Conservation (phyloP, 1,284 basidiomycete species). For the Trichosporon coremiiforme region DNA sequence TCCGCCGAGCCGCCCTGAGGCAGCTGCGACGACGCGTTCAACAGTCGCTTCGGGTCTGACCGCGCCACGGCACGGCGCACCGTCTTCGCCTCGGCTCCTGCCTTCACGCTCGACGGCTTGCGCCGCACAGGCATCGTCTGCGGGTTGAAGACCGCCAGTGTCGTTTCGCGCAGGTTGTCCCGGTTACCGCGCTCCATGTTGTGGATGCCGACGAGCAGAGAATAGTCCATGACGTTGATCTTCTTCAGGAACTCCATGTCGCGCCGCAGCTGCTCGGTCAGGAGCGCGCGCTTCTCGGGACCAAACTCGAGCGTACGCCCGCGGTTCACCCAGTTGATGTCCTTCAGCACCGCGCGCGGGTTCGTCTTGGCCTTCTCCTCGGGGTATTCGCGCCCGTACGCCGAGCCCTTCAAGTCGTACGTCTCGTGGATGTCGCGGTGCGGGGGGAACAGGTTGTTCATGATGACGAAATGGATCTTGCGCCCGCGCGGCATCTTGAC, state of each 20-base stretch:
- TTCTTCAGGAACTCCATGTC: conserved; percentile 83
- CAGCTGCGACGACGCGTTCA: conserved; percentile 66
- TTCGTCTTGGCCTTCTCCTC: conserved; percentile 81
- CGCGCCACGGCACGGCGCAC: conserved; percentile 81
- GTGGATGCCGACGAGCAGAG: conserved; percentile 90
- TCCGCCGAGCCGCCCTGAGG: conserved; percentile 70
- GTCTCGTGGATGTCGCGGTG: conserved; percentile 98
- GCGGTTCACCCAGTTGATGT: conserved; percentile 92
- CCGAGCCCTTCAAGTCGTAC: conserved; percentile 94
- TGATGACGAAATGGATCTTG: conserved; percentile 99
- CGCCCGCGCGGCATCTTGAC: conserved; percentile 91
- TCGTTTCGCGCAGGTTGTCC: conserved; percentile 86
- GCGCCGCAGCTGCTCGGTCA: conserved; percentile 84
- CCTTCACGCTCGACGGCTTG: conserved; percentile 63
- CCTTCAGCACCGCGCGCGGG: conserved; percentile 87
- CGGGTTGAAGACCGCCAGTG: conserved; percentile 78
- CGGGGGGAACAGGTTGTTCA: conserved; percentile 99
- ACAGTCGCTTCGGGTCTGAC: conserved; percentile 71
- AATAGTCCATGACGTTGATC: conserved; percentile 95
- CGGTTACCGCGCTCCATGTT: conserved; percentile 85
- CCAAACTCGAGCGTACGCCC: conserved; percentile 79
- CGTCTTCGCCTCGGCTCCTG: conserved; percentile 72
- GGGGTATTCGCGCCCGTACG: conserved; percentile 82
- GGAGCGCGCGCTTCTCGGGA: conserved; percentile 86
- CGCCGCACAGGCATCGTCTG: conserved; percentile 62